Percentiles rank a stretch among this genome's conserved stretches.
These are phyloP conservation scores for Fusarium xylarioides DNA, from an alignment of 2,329 filamentous ascomycete species.

Conservation along the genomic window DNA sequence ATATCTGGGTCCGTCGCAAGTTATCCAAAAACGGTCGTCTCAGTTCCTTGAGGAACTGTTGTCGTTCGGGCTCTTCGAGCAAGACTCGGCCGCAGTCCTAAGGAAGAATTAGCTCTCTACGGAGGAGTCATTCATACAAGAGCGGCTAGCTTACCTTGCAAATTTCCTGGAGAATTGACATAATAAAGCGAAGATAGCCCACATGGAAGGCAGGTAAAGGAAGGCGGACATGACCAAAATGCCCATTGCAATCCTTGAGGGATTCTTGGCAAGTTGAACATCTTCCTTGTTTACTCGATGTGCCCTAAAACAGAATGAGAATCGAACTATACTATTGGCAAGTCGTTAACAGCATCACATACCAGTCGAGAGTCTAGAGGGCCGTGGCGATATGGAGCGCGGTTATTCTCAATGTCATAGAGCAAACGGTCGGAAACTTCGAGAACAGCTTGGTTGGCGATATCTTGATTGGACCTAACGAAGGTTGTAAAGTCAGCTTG, in stretches of 20 bases:
- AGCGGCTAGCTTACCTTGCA: slow-evolving; percentile 70
- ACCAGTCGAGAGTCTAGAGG: slow-evolving; percentile 86
- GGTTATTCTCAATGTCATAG: slow-evolving; percentile 86
- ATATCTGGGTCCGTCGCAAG: slow-evolving; percentile 80
- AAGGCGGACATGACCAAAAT: slow-evolving; percentile 93
- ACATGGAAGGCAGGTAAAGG: slow-evolving; percentile 95
- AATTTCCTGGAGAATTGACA: slow-evolving; percentile 90
- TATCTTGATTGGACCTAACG: slow-evolving; percentile 84
- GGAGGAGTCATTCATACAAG: neutral
- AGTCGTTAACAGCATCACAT: slow-evolving; percentile 26
- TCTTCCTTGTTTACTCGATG: slow-evolving; percentile 80
- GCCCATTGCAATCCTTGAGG: slow-evolving; percentile 87
- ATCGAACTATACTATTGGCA: neutral
- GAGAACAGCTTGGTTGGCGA: slow-evolving; percentile 92
- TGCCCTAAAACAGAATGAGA: slow-evolving; percentile 62
- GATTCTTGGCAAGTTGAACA: slow-evolving; percentile 87
- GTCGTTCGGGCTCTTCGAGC: slow-evolving; percentile 81
- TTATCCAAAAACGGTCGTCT: slow-evolving; percentile 87
- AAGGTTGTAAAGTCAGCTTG: neutral
- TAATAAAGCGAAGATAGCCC: slow-evolving; percentile 93
- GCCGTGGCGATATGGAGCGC: slow-evolving; percentile 80
- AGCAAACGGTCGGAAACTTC: slow-evolving; percentile 94
- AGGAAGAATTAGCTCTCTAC: slow-evolving; percentile 3
- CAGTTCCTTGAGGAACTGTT: slow-evolving; percentile 80
- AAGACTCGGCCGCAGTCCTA: slow-evolving; percentile 84